Base-by-base conservation (phyloP, 805 yeast species). In the Teunomyces funiuensis region DNA sequence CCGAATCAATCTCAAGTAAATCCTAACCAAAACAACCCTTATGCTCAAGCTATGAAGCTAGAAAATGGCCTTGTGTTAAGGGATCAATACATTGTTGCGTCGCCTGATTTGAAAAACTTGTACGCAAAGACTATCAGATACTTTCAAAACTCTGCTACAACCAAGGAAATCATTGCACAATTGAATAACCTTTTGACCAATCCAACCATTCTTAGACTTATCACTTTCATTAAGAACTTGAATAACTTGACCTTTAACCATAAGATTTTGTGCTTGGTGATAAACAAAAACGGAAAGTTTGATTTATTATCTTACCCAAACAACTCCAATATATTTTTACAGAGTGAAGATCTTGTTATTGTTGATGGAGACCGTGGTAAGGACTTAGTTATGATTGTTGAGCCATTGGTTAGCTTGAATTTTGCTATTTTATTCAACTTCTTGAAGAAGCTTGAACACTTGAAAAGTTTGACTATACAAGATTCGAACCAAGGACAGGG, bases 311-410 rank as follows among this genome's bases (percentile, higher is more conserved):
- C 88, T 2, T 77, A 80, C 25, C 85, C 88, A 3, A 74, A 75
- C 44, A 77, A 77, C 51, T 76, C 88, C 10, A 84, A 83, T 52
- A 66, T 85, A 37, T 62, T 63, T 37, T 65, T 85, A 45, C 74
- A 71, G 46, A 70, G 77, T 33, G 71, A 77, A 42, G 93, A 86
- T 60, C 70, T 85, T 54, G 85, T 85, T 7, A 80, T 85, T 14
- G 83, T 84, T 42, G 93, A 86, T 63, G 95, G 93, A 41, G 95
- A 86, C 58, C 71, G 93, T 46, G 95, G 95, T 20, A 83, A 83
- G 53, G 95, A 86, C 60, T 61, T 86, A 47, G 91, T 82, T 7
- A 76, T 81, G 76, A 79, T 85, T 33, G 64, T 85, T 20, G 85
- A 83, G 46, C 88, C 91, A 0, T 60, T 71, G 30, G 74, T 85